Percentiles rank a stretch among this genome's conserved stretches.
Evolutionary conservation across 768 basidiomycete genomes (phyloP).

Genomic region (Collybia mongolica): DNA sequence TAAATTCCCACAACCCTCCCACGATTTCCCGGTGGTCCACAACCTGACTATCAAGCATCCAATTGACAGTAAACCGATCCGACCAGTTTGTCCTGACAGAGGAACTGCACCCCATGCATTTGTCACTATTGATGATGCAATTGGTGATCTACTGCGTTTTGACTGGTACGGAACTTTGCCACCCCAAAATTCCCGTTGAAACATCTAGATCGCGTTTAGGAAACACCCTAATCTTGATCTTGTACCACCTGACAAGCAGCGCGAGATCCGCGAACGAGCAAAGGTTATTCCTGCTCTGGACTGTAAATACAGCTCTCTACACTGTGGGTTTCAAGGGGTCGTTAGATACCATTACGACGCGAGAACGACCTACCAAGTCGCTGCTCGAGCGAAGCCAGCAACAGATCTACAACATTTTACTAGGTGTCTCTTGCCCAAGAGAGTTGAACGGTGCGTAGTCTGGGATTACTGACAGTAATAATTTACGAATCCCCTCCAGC

Average conservation of each 20-base stretch:
- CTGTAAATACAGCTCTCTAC: constrained; percentile 25
- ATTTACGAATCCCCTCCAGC: constrained; percentile 28
- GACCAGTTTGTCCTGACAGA: constrained; percentile 40
- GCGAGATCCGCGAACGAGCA: constrained; percentile 18
- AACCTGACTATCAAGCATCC: constrained; percentile 51
- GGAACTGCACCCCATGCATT: constrained; percentile 57
- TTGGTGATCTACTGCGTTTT: constrained; percentile 68
- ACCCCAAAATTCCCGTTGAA: not conserved
- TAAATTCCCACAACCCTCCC: constrained; percentile 53
- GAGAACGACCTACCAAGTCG: constrained; percentile 43
- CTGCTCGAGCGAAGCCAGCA: constrained; percentile 43
- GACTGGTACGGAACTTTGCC: constrained; percentile 55
- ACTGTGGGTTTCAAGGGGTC: constrained; percentile 35
- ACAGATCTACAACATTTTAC: constrained; percentile 70
- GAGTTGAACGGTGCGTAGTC: constrained; percentile 56
- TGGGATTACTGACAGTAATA: not conserved
- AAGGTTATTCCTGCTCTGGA: constrained; percentile 33
- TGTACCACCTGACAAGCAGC: constrained; percentile 10
- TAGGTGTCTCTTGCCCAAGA: constrained; percentile 43
- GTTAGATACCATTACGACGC: constrained; percentile 32
- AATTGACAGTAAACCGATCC: constrained; percentile 30
- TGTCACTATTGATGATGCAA: constrained; percentile 71
- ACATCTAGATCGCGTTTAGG: constrained; percentile 18
- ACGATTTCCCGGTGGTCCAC: constrained; percentile 44
- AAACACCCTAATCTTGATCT: constrained; percentile 30